phyloP scores from a whole-genome alignment of 2,329 filamentous ascomycete species.

The Ceratocystis lukuohia region DNA sequence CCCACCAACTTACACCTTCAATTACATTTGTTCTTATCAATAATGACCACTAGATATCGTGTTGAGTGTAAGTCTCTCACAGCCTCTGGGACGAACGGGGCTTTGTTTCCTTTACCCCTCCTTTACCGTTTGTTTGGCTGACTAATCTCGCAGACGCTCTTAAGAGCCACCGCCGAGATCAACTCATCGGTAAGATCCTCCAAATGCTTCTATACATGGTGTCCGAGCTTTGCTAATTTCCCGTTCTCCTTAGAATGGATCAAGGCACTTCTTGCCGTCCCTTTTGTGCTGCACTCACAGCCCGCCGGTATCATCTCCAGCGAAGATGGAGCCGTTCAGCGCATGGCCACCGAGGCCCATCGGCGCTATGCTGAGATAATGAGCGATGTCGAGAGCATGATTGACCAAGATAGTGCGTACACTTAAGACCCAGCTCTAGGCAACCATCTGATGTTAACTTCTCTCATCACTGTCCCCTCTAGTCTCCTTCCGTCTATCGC shows the following conservation, averaged over 20 bases:
- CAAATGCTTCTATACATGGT: background rate
- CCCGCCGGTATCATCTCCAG: slow-evolving; percentile 74
- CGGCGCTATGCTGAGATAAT: slow-evolving; percentile 90
- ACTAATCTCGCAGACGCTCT: slow-evolving; percentile 37
- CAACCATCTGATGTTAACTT: background rate
- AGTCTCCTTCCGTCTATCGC: slow-evolving; percentile 58
- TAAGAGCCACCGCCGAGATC: slow-evolving; percentile 80
- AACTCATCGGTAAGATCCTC: slow-evolving; percentile 54
- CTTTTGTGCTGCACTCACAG: slow-evolving; percentile 92
- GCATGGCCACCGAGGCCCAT: slow-evolving; percentile 69
- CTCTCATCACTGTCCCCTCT: slow-evolving; percentile 14
- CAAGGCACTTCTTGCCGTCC: slow-evolving; percentile 84
- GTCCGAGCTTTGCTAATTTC: background rate
- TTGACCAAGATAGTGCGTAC: slow-evolving; percentile 74
- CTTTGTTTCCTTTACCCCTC: too few relatives aligned
- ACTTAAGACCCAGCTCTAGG: too few relatives aligned
- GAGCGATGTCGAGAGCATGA: slow-evolving; percentile 79
- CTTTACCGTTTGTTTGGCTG: background rate
- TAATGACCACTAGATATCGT: slow-evolving; percentile 51
- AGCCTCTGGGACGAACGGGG: background rate
- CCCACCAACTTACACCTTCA: background rate
- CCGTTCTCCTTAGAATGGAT: slow-evolving; percentile 62
- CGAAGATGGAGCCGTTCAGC: slow-evolving; percentile 48
- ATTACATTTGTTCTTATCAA: slow-evolving; percentile 14
- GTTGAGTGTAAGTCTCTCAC: slow-evolving; percentile 53